phyloP scores from a whole-genome alignment of 169 alveolate genomes.

The Eimeria necatrix region DNA sequence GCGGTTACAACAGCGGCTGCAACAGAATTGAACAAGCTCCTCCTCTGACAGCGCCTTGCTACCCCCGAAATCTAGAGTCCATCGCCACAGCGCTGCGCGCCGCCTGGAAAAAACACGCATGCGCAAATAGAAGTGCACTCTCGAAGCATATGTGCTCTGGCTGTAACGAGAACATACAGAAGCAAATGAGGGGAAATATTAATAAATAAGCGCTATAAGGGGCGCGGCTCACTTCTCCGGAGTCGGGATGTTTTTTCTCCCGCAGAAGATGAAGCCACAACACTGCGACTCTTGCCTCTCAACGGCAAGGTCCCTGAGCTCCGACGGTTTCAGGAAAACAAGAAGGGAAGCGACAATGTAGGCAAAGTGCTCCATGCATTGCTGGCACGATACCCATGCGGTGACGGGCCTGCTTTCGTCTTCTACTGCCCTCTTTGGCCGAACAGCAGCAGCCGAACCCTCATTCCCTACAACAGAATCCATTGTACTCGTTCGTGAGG shows the following conservation, averaged over 20 bases:
- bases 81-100: slow-evolving; percentile 72
- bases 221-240: slow-evolving; percentile 55
- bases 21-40: slow-evolving; percentile 62
- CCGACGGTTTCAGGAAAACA: slow-evolving; percentile 64
- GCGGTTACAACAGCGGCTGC: slow-evolving; percentile 76
- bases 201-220: background rate
- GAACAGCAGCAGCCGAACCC: slow-evolving; percentile 2
- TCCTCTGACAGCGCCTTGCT: slow-evolving; percentile 74
- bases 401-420: slow-evolving; percentile 73
- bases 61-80: slow-evolving; percentile 70
- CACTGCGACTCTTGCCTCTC: slow-evolving; percentile 68
- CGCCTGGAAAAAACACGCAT: slow-evolving; percentile 46
- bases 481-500: slow-evolving; percentile 73
- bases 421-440: slow-evolving; percentile 17
- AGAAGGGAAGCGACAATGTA: slow-evolving; percentile 60
- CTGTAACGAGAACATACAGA: background rate
- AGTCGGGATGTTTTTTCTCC: slow-evolving; percentile 53
- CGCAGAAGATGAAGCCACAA: slow-evolving; percentile 75
- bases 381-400: slow-evolving; percentile 63
- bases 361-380: slow-evolving; percentile 71
- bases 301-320: slow-evolving; percentile 63
- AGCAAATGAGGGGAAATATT: too few relatives aligned
- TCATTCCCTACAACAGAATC: slow-evolving; percentile 56
- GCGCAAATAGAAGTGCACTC: background rate
- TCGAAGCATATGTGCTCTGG: background rate